Evolutionary conservation across 805 yeast species (phyloP).

Genomic region (Candida ascalaphidarum): DNA sequence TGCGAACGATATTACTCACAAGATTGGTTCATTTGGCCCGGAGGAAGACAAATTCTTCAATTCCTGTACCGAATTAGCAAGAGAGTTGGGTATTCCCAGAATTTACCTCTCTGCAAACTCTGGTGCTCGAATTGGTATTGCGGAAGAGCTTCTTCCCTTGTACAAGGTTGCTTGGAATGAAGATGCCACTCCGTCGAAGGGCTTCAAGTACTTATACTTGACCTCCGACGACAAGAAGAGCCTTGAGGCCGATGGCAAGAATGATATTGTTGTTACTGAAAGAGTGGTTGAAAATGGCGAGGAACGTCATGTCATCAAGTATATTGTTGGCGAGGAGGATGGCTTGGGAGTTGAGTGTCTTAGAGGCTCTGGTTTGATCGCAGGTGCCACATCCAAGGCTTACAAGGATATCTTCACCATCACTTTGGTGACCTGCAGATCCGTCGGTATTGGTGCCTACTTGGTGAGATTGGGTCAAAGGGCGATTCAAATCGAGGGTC

Average conservation of each 20-base stretch:
- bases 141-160: conserved; percentile 87
- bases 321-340: conserved; percentile 89
- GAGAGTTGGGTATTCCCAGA: conserved; percentile 89
- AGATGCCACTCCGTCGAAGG: conserved; percentile 64
- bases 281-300: conserved; percentile 78
- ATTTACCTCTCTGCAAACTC: conserved; percentile 95
- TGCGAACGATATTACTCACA: conserved; percentile 95
- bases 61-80: conserved; percentile 86
- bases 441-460: conserved; percentile 99
- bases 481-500: conserved; percentile 98
- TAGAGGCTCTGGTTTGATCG: conserved; percentile 96
- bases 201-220: conserved; percentile 84
- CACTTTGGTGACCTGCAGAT: conserved; percentile 98
- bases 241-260: conserved; percentile 52
- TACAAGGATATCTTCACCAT: conserved; percentile 96
- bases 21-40: conserved; percentile 99
- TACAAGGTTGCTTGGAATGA: conserved; percentile 93
- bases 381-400: conserved; percentile 97
- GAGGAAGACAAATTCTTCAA: conserved; percentile 88
- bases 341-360: conserved; percentile 98
- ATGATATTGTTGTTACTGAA: conserved; percentile 62
- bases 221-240: conserved; percentile 54
- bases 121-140: conserved; percentile 98
- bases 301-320: conserved; percentile 69
- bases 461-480: conserved; percentile 97